Conservation (phyloP, 2,329 filamentous ascomycete species). For the Colletotrichum ledebouriae region DNA sequence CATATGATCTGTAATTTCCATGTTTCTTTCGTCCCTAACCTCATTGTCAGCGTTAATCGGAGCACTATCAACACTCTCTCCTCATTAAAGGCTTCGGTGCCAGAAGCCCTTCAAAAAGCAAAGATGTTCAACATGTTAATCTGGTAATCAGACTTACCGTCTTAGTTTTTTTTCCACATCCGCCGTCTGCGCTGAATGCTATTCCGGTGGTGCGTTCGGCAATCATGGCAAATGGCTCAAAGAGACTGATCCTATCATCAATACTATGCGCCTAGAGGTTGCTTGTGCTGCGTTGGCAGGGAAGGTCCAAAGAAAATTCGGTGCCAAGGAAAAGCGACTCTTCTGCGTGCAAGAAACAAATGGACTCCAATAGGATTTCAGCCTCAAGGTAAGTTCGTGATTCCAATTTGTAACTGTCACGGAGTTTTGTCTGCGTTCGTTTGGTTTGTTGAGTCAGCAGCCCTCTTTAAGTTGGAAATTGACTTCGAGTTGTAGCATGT, state of each 20-base stretch:
- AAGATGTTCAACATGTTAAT: no score
- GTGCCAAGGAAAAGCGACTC: background rate
- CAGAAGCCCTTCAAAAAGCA: no score
- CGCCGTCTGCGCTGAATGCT: background rate
- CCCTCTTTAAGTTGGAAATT: background rate
- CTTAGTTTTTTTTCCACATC: no score
- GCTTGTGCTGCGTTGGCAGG: constrained; percentile 5
- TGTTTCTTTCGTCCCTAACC: no score
- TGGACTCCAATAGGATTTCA: constrained; percentile 6
- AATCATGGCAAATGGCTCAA: background rate
- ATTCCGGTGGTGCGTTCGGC: background rate
- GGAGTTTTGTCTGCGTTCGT: no score
- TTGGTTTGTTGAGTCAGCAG: no score
- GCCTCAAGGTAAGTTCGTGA: background rate
- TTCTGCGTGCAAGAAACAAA: constrained; percentile 8
- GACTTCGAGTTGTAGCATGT: background rate
- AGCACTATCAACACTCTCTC: no score
- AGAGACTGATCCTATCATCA: background rate
- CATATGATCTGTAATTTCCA: no score
- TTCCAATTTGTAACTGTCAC: background rate
- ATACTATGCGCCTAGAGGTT: background rate
- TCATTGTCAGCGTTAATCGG: no score
- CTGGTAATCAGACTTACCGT: no score
- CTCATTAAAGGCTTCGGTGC: no score
- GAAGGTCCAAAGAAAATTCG: background rate